Percentiles rank a stretch among this genome's conserved stretches.
These are phyloP conservation scores for Rhynchosporium graminicola DNA, from an alignment of 2,329 filamentous ascomycete genomes.

Conservation along the genomic window DNA sequence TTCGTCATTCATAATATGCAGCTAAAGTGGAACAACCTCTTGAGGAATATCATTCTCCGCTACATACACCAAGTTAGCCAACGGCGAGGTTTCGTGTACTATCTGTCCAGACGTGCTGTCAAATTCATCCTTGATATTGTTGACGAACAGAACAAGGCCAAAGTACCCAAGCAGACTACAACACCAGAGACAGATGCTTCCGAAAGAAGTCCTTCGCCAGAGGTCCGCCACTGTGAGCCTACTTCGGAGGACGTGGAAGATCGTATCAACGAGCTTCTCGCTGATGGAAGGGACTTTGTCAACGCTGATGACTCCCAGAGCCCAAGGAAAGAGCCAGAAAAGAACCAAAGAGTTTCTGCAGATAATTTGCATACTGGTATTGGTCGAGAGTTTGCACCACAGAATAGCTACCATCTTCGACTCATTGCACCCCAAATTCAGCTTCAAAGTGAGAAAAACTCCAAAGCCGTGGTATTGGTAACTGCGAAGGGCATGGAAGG, in stretches of 20 bases:
- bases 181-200: constrained; percentile 39
- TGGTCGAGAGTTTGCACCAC: constrained; percentile 81
- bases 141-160: constrained; percentile 78
- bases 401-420: constrained; percentile 92
- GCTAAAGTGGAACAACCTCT: constrained; percentile 95
- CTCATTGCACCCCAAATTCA: constrained; percentile 98
- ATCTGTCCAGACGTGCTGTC: constrained; percentile 90
- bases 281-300: constrained; percentile 82
- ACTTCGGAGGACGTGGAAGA: constrained; percentile 71
- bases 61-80: constrained; percentile 98
- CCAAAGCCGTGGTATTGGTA: constrained; percentile 93
- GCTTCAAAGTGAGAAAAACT: constrained; percentile 96
- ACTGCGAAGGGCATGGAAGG: constrained; percentile 98
- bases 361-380: constrained; percentile 74
- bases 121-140: constrained; percentile 99
- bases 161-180: constrained; percentile 36
- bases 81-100: constrained; percentile 94
- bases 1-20: constrained; percentile 98
- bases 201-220: constrained; percentile 30
- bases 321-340: constrained; percentile 10
- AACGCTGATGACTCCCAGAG: constrained; percentile 57
- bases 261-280: constrained; percentile 80
- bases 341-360: constrained; percentile 47
- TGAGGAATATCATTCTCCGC: constrained; percentile 93
- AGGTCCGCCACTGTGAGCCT: constrained; percentile 20